A percentile compares a stretch with the other conserved stretches of the same genome.
These are phyloP conservation scores for Tylopilus cervinicoccineus DNA, from an alignment of 768 basidiomycete genomes.

Conservation along the genomic window DNA sequence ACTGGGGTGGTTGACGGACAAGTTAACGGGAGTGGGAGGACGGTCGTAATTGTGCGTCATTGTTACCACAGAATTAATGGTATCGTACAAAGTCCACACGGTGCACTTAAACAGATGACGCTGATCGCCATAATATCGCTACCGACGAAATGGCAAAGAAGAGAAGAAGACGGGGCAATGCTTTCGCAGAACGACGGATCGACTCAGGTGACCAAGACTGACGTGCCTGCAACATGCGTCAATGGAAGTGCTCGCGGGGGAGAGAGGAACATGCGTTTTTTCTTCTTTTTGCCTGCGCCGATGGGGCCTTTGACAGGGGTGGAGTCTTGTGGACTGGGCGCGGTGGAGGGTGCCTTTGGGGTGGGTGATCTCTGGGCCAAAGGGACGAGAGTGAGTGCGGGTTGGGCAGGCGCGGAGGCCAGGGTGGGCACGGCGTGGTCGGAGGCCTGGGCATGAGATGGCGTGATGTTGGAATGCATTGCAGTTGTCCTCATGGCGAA, in stretches of 20 bases:
- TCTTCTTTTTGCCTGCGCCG: constrained; percentile 66
- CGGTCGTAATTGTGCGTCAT: constrained; percentile 24
- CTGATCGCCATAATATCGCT: background rate
- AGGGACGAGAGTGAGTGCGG: constrained; percentile 36
- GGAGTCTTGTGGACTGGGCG: constrained; percentile 43
- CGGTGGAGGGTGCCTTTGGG: constrained; percentile 31
- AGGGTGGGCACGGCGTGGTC: constrained; percentile 27
- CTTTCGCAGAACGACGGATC: background rate
- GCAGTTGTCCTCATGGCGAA: constrained; percentile 82
- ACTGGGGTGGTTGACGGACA: constrained; percentile 75
- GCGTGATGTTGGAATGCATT: constrained; percentile 55
- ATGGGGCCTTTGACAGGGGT: constrained; percentile 41
- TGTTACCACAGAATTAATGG: background rate
- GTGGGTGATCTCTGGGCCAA: constrained; percentile 22
- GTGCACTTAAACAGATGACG: background rate
- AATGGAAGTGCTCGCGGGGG: constrained; percentile 1
- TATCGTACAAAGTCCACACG: background rate
- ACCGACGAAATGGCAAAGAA: background rate
- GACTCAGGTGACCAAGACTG: constrained; percentile 20
- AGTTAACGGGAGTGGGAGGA: constrained; percentile 62
- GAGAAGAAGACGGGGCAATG: background rate
- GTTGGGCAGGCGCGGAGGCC: constrained; percentile 21
- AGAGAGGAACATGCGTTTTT: constrained; percentile 53
- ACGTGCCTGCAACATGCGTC: constrained; percentile 20
- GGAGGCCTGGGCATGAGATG: constrained; percentile 35